Conservation (phyloP, 2,329 filamentous ascomycete genomes). For the Cladosporium austrohemisphaericum region DNA sequence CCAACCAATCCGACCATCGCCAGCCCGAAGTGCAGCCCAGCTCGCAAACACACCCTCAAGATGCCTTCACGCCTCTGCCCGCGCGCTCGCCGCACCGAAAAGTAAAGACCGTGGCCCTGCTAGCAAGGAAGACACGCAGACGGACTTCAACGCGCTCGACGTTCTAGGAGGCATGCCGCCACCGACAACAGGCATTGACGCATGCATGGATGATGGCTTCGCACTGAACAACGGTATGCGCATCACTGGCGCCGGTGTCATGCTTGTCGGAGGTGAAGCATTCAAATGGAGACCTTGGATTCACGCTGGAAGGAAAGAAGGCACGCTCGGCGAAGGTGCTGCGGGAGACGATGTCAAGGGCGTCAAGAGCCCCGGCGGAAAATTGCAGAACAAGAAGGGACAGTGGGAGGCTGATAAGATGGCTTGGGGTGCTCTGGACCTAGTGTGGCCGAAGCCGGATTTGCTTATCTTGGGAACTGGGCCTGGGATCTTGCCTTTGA, state of each 20-base stretch:
- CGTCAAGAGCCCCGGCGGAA: conserved; percentile 34
- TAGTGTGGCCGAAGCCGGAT: conserved; percentile 91
- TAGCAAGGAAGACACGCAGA: conserved; percentile 61
- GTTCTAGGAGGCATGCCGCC: conserved; percentile 71
- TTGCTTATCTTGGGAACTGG: conserved; percentile 87
- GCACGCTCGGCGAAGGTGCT: conserved; percentile 36
- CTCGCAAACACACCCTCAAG: not conserved
- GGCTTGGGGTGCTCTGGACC: conserved; percentile 69
- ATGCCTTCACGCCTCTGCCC: conserved; percentile 7
- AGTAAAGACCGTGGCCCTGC: conserved; percentile 57
- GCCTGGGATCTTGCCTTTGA: conserved; percentile 68
- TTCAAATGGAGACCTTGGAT: conserved; percentile 85
- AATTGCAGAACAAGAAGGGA: conserved; percentile 68
- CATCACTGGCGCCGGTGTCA: conserved; percentile 64
- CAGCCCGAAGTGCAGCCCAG: not conserved
- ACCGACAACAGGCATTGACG: conserved; percentile 79
- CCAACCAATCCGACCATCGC: conserved; percentile 1
- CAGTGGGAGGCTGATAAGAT: conserved; percentile 72
- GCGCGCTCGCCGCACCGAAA: conserved; percentile 35
- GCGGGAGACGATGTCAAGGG: conserved; percentile 34
- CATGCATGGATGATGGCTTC: conserved; percentile 79
- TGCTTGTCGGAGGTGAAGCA: conserved; percentile 81
- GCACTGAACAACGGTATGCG: conserved; percentile 76
- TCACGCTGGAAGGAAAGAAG: conserved; percentile 35
- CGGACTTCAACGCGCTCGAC: conserved; percentile 72